These are phyloP conservation scores for Davidsoniella eucalypti DNA, from an alignment of 2,329 filamentous ascomycete genomes.

Conservation along the genomic window DNA sequence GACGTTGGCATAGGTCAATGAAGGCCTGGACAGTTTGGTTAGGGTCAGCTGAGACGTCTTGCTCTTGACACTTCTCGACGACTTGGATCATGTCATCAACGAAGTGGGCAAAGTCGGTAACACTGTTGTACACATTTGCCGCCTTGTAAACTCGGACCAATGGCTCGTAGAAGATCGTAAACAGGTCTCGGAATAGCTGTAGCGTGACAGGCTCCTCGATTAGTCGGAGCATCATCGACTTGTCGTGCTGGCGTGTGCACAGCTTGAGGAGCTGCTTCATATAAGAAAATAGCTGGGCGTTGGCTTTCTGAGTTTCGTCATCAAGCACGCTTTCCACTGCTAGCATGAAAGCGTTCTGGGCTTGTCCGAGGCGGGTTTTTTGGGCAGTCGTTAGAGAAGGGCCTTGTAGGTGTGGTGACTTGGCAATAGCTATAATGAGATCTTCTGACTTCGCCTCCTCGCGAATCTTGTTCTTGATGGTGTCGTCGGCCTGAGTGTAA, in stretches of 20 bases:
- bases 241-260: slow-evolving; percentile 79
- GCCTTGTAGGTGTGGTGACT: slow-evolving; percentile 53
- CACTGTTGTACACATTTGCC: slow-evolving; percentile 92
- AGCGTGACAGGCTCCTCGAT: slow-evolving; percentile 96
- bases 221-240: slow-evolving; percentile 89
- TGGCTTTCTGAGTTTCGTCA: slow-evolving; percentile 75
- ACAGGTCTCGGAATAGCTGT: slow-evolving; percentile 87
- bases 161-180: slow-evolving; percentile 97
- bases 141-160: slow-evolving; percentile 96
- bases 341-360: slow-evolving; percentile 89
- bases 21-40: slow-evolving; percentile 98
- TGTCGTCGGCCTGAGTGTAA: slow-evolving; percentile 61
- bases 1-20: slow-evolving; percentile 86
- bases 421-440: slow-evolving; percentile 67
- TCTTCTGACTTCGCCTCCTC: slow-evolving; percentile 57
- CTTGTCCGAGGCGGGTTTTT: slow-evolving; percentile 75
- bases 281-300: slow-evolving; percentile 82
- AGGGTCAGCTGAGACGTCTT: slow-evolving; percentile 82
- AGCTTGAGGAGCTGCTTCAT: slow-evolving; percentile 91
- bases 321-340: slow-evolving; percentile 74
- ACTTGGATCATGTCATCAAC: slow-evolving; percentile 82
- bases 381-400: slow-evolving; percentile 59
- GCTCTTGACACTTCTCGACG: slow-evolving; percentile 47
- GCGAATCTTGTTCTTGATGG: slow-evolving; percentile 57
- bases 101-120: slow-evolving; percentile 89